These are phyloP conservation scores for Chamaenerion angustifolium DNA, from an alignment of 345 rosid genomes.

Conservation along the genomic window DNA sequence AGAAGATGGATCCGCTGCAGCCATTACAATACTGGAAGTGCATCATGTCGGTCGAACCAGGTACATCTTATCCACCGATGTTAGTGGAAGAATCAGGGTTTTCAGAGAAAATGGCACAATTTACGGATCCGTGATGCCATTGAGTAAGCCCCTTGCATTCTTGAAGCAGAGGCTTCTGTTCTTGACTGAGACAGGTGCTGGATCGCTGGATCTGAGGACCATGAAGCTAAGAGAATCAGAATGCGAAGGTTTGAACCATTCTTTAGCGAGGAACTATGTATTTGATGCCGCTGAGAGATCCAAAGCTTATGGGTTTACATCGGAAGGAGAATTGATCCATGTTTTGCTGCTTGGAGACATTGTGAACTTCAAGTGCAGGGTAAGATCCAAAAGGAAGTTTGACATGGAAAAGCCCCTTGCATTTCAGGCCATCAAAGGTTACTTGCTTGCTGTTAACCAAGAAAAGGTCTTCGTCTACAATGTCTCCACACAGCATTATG, in stretches of 20 bases:
- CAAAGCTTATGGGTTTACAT: constrained; percentile 80
- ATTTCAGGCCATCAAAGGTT: constrained; percentile 74
- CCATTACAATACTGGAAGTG: constrained; percentile 60
- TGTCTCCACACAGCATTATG: constrained; percentile 71
- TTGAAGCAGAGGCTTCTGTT: constrained; percentile 88
- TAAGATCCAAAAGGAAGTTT: constrained; percentile 61
- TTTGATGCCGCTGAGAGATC: constrained; percentile 77
- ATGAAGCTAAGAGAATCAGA: constrained; percentile 78
- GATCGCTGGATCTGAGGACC: constrained; percentile 75
- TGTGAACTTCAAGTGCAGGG: constrained; percentile 84
- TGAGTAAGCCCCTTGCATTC: constrained; percentile 61
- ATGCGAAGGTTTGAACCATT: constrained; percentile 74
- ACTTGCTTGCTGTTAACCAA: constrained; percentile 43
- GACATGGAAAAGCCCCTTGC: constrained; percentile 57
- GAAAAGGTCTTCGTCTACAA: constrained; percentile 65
- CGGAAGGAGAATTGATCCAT: constrained; percentile 76
- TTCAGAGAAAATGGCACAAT: constrained; percentile 56
- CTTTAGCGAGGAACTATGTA: constrained; percentile 45
- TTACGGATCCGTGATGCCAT: constrained; percentile 53
- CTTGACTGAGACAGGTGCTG: constrained; percentile 81
- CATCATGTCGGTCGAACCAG: constrained; percentile 77
- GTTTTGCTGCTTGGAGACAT: constrained; percentile 65
- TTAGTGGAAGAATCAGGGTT: constrained; percentile 48
- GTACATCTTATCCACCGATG: constrained; percentile 55
- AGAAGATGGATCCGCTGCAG: constrained; percentile 24